These are phyloP conservation scores for Colletotrichum simmondsii DNA, from an alignment of 2,329 filamentous ascomycete genomes.

Conservation along the genomic window DNA sequence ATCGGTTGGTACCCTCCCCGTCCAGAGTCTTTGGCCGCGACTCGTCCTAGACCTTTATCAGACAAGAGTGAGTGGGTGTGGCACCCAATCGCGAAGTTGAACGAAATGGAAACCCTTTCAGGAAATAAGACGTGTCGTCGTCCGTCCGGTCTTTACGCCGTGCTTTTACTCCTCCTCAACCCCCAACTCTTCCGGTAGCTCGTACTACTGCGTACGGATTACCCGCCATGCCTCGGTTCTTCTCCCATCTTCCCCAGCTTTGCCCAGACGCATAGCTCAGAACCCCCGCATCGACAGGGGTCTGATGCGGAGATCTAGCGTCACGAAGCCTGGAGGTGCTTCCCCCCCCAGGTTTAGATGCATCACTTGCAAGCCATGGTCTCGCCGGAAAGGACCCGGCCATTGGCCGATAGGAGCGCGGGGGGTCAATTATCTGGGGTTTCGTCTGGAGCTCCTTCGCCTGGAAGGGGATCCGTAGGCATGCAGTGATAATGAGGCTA, in stretches of 20 bases:
- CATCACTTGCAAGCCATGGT: conserved; percentile 3
- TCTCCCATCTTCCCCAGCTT: conserved; percentile 9
- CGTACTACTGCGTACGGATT: neutral
- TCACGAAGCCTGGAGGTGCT: conserved; percentile 24
- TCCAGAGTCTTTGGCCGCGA: neutral
- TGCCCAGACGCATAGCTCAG: conserved; percentile 9
- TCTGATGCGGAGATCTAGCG: conserved; percentile 23
- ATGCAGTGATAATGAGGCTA: conserved; percentile 15
- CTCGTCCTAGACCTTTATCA: neutral
- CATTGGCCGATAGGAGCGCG: conserved; percentile 17
- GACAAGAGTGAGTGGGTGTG: neutral
- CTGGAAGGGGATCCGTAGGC: neutral
- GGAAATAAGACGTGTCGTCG: conserved; percentile 5
- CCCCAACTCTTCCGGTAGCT: neutral
- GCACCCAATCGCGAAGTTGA: neutral
- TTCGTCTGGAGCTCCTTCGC: conserved; percentile 3
- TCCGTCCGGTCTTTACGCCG: neutral
- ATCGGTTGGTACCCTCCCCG: neutral
- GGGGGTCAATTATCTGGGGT: conserved; percentile 3
- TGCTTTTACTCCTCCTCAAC: neutral
- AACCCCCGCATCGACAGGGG: conserved; percentile 31
- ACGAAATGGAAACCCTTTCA: conserved; percentile 28
- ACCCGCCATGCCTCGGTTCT: neutral
- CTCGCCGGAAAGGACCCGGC: conserved; percentile 5
- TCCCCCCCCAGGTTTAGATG: conserved; percentile 21